These are phyloP conservation scores for Leccinum variicolor DNA, from an alignment of 768 basidiomycete genomes.

Conservation along the genomic window DNA sequence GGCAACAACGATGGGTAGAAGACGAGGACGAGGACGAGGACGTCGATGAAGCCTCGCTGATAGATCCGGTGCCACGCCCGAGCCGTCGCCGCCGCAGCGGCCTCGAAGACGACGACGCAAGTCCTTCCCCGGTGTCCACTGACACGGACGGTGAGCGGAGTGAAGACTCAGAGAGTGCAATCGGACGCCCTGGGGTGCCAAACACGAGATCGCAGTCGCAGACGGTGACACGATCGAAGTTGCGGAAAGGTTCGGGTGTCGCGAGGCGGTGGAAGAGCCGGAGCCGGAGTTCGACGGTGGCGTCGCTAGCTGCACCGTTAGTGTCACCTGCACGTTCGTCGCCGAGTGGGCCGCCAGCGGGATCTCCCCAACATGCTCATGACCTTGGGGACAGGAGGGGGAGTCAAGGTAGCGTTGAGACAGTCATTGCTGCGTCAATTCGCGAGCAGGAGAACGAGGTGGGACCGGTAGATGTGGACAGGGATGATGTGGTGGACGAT, in stretches of 20 bases:
- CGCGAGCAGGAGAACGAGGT: constrained; percentile 34
- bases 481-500: constrained; percentile 25
- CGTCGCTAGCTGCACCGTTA: constrained; percentile 47
- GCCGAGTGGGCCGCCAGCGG: background rate
- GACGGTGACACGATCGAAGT: constrained; percentile 31
- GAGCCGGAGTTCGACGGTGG: constrained; percentile 68
- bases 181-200: background rate
- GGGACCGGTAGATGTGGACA: constrained; percentile 17
- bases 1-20: constrained; percentile 52
- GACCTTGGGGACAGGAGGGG: constrained; percentile 40
- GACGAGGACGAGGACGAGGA: constrained; percentile 47
- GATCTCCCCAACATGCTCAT: constrained; percentile 13
- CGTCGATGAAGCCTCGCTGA: background rate
- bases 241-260: constrained; percentile 29
- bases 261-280: constrained; percentile 33
- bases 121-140: constrained; percentile 57
- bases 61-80: background rate
- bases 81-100: constrained; percentile 18
- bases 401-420: constrained; percentile 68
- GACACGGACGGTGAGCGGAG: constrained; percentile 56
- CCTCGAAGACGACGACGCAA: constrained; percentile 48
- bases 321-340: constrained; percentile 18
- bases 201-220: constrained; percentile 16
- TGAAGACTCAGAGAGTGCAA: constrained; percentile 23
- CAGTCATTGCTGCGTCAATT: constrained; percentile 58